Conservation (phyloP, 129 eudicot genomes). For the Kitagawia praeruptora region DNA sequence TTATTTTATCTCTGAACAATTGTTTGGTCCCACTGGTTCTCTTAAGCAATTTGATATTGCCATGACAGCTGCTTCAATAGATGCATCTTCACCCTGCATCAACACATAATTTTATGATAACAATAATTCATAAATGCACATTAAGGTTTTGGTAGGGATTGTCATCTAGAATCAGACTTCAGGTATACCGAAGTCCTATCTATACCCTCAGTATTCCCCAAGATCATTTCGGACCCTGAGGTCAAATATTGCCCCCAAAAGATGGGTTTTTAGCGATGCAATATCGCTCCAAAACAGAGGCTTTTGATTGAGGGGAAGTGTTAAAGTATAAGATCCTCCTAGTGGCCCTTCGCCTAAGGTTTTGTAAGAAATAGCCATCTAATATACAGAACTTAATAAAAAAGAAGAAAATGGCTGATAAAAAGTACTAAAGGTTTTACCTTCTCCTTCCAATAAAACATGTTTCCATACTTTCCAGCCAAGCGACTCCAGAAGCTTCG, state of each 20-base stretch:
- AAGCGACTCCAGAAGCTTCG: slow-evolving; percentile 97
- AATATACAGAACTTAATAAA: background rate
- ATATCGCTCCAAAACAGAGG: background rate
- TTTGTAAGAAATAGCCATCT: background rate
- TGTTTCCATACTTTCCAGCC: slow-evolving; percentile 91
- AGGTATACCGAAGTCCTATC: background rate
- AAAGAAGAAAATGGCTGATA: background rate
- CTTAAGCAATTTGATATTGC: slow-evolving; percentile 83
- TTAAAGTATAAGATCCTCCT: background rate
- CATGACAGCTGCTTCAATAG: slow-evolving; percentile 96
- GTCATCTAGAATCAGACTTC: background rate
- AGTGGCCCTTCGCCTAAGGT: background rate
- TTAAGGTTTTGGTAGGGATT: background rate
- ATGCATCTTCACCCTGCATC: slow-evolving; percentile 88
- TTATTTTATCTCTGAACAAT: slow-evolving; percentile 87
- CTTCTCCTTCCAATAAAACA: slow-evolving; percentile 96
- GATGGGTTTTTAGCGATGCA: background rate
- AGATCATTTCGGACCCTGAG: background rate
- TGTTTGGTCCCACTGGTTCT: slow-evolving; percentile 84
- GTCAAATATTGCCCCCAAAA: background rate
- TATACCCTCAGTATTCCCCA: background rate
- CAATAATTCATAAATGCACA: background rate
- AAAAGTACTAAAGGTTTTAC: slow-evolving; percentile 24
- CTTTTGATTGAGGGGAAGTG: background rate
- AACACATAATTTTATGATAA: background rate